phyloP scores from a whole-genome alignment of 805 yeast species.

The Saturnispora serradocipensis region DNA sequence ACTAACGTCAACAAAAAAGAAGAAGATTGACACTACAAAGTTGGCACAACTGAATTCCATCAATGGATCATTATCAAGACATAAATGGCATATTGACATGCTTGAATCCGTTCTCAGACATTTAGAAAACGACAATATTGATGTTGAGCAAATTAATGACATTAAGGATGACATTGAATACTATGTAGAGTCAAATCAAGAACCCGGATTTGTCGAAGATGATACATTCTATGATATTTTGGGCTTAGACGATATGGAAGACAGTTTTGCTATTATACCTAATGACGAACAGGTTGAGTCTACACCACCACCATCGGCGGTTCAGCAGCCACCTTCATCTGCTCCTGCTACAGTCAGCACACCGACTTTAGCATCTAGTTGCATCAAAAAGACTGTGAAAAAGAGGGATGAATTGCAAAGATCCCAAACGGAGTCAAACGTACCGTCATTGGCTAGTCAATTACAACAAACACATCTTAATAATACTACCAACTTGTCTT shows the following conservation, averaged over 20 bases:
- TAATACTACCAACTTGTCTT: constrained; percentile 12
- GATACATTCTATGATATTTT: constrained; percentile 88
- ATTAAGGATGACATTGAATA: constrained; percentile 87
- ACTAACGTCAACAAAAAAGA: constrained; percentile 34
- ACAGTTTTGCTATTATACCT: constrained; percentile 6
- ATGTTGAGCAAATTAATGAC: constrained; percentile 63
- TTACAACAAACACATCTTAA: constrained; percentile 23
- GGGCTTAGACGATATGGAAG: constrained; percentile 45
- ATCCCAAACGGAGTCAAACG: background rate
- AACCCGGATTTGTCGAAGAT: constrained; percentile 88
- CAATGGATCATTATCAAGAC: constrained; percentile 60
- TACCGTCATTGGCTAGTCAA: constrained; percentile 9
- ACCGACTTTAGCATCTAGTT: background rate
- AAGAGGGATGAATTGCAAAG: constrained; percentile 5
- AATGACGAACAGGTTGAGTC: constrained; percentile 4
- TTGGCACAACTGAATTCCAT: constrained; percentile 45
- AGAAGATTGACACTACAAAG: constrained; percentile 34
- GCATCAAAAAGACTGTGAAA: constrained; percentile 1
- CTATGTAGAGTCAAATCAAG: constrained; percentile 89
- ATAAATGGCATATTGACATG: constrained; percentile 67
- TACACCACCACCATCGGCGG: background rate
- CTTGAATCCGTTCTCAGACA: constrained; percentile 70
- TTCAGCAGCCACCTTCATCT: constrained; percentile 7
- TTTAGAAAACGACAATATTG: constrained; percentile 70
- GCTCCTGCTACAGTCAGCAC: constrained; percentile 6